These are phyloP conservation scores for Eimeria tenella DNA, from an alignment of 169 alveolate genomes.

Conservation along the genomic window DNA sequence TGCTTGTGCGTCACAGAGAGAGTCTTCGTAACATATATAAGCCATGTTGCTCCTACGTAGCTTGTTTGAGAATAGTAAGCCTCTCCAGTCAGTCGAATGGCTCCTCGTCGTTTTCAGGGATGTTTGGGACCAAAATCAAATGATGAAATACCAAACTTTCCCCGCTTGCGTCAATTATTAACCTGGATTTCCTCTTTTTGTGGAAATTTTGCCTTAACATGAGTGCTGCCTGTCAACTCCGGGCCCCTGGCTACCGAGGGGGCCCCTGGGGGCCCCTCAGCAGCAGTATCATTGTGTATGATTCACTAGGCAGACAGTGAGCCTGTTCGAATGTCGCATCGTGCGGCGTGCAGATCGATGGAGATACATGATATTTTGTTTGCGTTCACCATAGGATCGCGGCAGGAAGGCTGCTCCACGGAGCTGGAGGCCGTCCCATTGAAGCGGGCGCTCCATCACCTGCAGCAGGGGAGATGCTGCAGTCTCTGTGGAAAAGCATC, in stretches of 20 bases:
- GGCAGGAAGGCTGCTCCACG: conserved; percentile 10
- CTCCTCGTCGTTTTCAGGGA: too few relatives aligned
- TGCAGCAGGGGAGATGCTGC: conserved; percentile 52
- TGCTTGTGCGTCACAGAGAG: too few relatives aligned
- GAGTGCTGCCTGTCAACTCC: conserved; percentile 20
- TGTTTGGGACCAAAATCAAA: too few relatives aligned
- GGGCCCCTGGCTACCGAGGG: background rate
- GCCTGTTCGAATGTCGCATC: background rate
- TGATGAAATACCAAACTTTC: too few relatives aligned
- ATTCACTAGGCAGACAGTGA: background rate
- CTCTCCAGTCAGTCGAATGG: too few relatives aligned
- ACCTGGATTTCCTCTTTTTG: background rate
- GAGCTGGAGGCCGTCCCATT: conserved; percentile 4
- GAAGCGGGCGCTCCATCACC: conserved; percentile 36
- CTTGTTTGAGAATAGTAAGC: too few relatives aligned
- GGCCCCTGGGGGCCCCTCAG: too few relatives aligned
- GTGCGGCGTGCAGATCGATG: background rate
- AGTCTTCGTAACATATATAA: too few relatives aligned
- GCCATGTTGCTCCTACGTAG: too few relatives aligned
- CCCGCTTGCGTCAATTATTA: background rate
- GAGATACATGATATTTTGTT: background rate
- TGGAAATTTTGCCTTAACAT: background rate
- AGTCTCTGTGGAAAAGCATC: conserved; percentile 65
- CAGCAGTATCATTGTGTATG: background rate
- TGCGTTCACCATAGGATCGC: background rate